Percentiles rank a stretch among this genome's conserved stretches.
These are phyloP conservation scores for Conidiobolus incongruus DNA, from an alignment of 371 early-diverging fungal genomes.

Conservation along the genomic window DNA sequence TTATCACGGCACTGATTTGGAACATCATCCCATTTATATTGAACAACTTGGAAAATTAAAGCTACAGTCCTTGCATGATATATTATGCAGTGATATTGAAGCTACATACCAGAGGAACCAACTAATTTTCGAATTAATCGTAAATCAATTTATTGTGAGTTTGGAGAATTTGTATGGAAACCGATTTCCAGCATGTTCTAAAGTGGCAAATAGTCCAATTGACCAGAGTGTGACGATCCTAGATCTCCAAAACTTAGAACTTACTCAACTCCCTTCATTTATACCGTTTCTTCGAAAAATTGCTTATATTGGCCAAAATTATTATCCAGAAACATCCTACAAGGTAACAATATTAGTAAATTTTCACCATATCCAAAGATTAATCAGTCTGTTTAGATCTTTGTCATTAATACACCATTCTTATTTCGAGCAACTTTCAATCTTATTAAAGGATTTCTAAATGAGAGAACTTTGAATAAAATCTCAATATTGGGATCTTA, in stretches of 20 bases:
- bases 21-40: slow-evolving; percentile 44
- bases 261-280: slow-evolving; percentile 27
- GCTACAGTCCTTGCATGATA: slow-evolving; percentile 23
- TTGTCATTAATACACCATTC: slow-evolving; percentile 47
- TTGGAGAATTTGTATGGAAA: slow-evolving; percentile 31
- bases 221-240: slow-evolving; percentile 45
- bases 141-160: slow-evolving; percentile 33
- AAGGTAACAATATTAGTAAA: slow-evolving; percentile 2
- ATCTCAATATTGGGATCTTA: slow-evolving; percentile 26
- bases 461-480: slow-evolving; percentile 44
- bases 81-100: slow-evolving; percentile 25
- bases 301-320: slow-evolving; percentile 39
- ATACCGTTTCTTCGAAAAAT: slow-evolving; percentile 28
- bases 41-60: slow-evolving; percentile 35
- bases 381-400: too few relatives aligned
- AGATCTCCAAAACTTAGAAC: slow-evolving; percentile 36
- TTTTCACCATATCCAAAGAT: too few relatives aligned
- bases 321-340: slow-evolving; percentile 57
- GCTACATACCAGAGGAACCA: not conserved
- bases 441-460: slow-evolving; percentile 36
- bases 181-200: slow-evolving; percentile 31
- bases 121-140: slow-evolving; percentile 9
- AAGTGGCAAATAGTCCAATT: slow-evolving; percentile 20
- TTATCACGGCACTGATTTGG: slow-evolving; percentile 49
- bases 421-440: slow-evolving; percentile 44